A percentile compares a stretch with the other conserved stretches of the same genome.
phyloP scores from a whole-genome alignment of 768 basidiomycete genomes.

The Coprinellus micaceus region DNA sequence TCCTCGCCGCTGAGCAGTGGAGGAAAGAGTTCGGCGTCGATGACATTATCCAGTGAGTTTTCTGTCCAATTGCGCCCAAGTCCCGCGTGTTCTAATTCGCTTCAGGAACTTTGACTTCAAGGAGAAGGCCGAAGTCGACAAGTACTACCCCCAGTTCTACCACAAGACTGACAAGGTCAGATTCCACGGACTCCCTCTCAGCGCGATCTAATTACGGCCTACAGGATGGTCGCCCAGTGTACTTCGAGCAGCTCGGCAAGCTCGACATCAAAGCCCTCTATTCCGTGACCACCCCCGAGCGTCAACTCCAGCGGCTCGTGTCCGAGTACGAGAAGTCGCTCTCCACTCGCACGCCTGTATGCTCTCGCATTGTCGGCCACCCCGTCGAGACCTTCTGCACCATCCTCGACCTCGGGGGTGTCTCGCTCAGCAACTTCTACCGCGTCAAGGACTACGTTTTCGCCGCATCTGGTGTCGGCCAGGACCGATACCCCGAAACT shows the following conservation, averaged over 20 bases:
- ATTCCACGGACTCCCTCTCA: neutral
- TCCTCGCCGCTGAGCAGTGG: slow-evolving; percentile 82
- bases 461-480: slow-evolving; percentile 72
- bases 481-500: slow-evolving; percentile 87
- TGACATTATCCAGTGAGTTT: slow-evolving; percentile 60
- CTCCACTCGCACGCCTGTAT: slow-evolving; percentile 75
- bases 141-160: slow-evolving; percentile 94
- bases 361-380: slow-evolving; percentile 66
- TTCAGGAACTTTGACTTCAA: slow-evolving; percentile 80
- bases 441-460: slow-evolving; percentile 90
- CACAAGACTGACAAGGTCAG: slow-evolving; percentile 91
- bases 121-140: slow-evolving; percentile 79
- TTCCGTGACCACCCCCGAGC: slow-evolving; percentile 76
- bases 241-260: slow-evolving; percentile 89
- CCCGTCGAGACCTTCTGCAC: slow-evolving; percentile 97
- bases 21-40: slow-evolving; percentile 81
- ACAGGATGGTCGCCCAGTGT: slow-evolving; percentile 92
- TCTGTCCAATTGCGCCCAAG: neutral
- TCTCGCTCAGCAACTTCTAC: slow-evolving; percentile 75
- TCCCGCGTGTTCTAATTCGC: neutral
- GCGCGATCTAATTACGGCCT: neutral
- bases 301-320: slow-evolving; percentile 85
- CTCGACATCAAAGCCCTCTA: slow-evolving; percentile 86
- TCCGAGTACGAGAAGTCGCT: slow-evolving; percentile 91
- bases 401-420: slow-evolving; percentile 83